These are phyloP conservation scores for Rhizodiscina lignyota DNA, from an alignment of 495 filamentous ascomycete species.

Conservation along the genomic window DNA sequence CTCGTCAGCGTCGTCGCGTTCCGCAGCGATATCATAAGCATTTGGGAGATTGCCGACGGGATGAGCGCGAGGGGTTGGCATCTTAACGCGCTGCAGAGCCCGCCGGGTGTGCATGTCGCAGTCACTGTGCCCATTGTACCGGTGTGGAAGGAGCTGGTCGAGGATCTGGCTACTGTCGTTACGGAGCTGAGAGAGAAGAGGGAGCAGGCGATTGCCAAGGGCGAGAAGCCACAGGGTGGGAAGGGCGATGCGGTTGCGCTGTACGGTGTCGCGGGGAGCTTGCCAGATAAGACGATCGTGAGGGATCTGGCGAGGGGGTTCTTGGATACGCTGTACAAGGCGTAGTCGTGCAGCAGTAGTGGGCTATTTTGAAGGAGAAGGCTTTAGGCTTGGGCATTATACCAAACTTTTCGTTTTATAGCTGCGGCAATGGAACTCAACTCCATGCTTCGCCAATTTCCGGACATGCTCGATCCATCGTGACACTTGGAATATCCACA, in stretches of 20 bases:
- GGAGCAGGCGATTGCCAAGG: constrained; percentile 55
- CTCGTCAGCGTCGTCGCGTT: constrained; percentile 86
- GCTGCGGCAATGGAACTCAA: too few species aligned
- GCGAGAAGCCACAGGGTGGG: constrained; percentile 28
- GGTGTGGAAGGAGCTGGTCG: constrained; percentile 60
- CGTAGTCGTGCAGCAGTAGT: too few species aligned
- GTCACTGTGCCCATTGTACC: constrained; percentile 75
- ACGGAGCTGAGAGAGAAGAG: constrained; percentile 54
- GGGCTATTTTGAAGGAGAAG: too few species aligned
- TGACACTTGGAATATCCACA: too few species aligned
- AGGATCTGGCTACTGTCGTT: constrained; percentile 62
- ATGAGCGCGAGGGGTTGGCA: constrained; percentile 86
- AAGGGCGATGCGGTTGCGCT: constrained; percentile 70
- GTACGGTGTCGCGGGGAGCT: constrained; percentile 86
- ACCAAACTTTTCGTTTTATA: too few species aligned
- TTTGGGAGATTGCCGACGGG: constrained; percentile 34
- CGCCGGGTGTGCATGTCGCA: constrained; percentile 92
- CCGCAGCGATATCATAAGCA: constrained; percentile 25
- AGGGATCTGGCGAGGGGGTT: constrained; percentile 81
- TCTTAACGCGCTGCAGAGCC: constrained; percentile 81
- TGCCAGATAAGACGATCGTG: constrained; percentile 91
- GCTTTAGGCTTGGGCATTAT: too few species aligned
- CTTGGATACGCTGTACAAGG: constrained; percentile 91
- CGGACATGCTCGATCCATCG: too few species aligned
- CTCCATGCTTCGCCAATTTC: too few species aligned